Percentiles rank a stretch among this genome's conserved stretches.
Conservation (phyloP, 345 rosid genomes). For the Rhodomyrtus tomentosa region DNA sequence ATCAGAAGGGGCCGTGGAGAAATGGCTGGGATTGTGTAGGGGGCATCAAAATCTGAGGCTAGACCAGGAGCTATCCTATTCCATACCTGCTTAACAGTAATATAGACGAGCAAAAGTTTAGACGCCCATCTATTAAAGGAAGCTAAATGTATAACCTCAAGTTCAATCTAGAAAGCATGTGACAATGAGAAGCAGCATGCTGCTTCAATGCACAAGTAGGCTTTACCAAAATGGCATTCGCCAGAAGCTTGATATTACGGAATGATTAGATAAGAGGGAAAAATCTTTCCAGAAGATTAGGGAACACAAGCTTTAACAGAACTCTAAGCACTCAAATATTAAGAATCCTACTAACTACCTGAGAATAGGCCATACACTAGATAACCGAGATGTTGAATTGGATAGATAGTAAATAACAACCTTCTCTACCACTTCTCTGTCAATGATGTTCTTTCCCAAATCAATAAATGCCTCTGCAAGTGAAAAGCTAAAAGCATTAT, state of each 20-base stretch:
- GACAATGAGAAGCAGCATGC: background rate
- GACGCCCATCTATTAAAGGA: background rate
- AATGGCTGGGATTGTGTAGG: constrained; percentile 53
- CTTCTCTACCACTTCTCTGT: constrained; percentile 78
- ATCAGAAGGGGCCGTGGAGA: constrained; percentile 68
- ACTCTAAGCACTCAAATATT: background rate
- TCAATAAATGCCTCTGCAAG: constrained; percentile 60
- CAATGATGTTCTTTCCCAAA: constrained; percentile 51
- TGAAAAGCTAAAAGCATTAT: background rate
- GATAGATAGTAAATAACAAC: constrained; percentile 9
- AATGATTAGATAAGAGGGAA: background rate
- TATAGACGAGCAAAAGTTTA: background rate
- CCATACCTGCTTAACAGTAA: constrained; percentile 52
- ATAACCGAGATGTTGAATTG: background rate
- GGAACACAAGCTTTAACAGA: background rate
- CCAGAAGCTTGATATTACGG: background rate
- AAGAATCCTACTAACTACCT: background rate
- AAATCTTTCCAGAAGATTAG: background rate
- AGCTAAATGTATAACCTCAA: background rate
- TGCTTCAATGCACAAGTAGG: background rate
- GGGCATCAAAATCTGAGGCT: constrained; percentile 63
- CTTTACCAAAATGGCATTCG: background rate
- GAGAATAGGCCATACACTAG: too few relatives aligned
- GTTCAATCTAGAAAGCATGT: background rate
- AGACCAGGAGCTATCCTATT: constrained; percentile 84